Conservation (phyloP, 1,284 basidiomycete species). For the Ceratobasidium sp. region DNA sequence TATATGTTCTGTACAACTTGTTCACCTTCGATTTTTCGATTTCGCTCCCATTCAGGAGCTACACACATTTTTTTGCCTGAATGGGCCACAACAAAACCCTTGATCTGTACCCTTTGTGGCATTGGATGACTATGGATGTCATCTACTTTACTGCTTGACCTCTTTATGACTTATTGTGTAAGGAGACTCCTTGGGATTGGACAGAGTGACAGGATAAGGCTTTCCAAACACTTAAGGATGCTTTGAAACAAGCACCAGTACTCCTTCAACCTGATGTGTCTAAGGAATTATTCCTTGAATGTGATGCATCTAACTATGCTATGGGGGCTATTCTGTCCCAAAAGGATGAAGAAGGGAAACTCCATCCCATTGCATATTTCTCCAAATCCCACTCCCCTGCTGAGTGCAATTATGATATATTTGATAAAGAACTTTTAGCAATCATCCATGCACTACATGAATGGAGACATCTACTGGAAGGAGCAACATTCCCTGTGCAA, state of each 20-base stretch:
- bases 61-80: no score
- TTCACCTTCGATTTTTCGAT: background rate
- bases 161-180: conserved; percentile 41
- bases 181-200: conserved; percentile 1
- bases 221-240: background rate
- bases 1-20: background rate
- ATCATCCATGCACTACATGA: background rate
- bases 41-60: no score
- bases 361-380: conserved; percentile 20
- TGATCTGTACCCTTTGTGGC: no score
- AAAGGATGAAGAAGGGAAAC: background rate
- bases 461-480: conserved; percentile 2
- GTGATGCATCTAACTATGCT: conserved; percentile 26
- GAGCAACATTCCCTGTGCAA: background rate
- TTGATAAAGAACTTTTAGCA: conserved; percentile 5
- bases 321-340: conserved; percentile 26
- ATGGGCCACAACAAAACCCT: no score
- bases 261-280: background rate
- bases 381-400: background rate
- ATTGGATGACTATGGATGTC: no score
- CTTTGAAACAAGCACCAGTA: background rate
- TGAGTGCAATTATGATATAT: conserved; percentile 9
- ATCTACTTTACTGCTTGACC: conserved; percentile 46
- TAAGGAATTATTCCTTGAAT: conserved; percentile 19
- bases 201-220: background rate